Evolutionary conservation across 2,329 filamentous ascomycete genomes (phyloP).

Genomic region (Arthroderma uncinatum): DNA sequence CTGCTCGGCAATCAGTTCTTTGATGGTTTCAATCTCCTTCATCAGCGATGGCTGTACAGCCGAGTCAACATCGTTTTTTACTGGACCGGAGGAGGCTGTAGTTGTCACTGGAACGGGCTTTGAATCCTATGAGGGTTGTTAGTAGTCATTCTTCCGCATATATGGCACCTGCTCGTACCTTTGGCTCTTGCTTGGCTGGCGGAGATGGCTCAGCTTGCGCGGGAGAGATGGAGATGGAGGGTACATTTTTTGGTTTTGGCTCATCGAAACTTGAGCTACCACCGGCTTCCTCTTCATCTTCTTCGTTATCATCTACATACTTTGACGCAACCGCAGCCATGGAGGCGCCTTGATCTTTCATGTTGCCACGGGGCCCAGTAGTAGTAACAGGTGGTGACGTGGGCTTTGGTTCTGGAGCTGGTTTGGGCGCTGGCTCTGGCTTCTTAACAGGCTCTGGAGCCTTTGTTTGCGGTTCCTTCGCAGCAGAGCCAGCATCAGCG

Average conservation of each 20-base stretch:
- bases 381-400: conserved; percentile 22
- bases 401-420: conserved; percentile 26
- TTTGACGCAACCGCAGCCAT: conserved; percentile 77
- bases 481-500: conserved; percentile 41
- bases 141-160: background rate
- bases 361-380: conserved; percentile 25
- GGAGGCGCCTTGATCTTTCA: conserved; percentile 77
- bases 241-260: conserved; percentile 58
- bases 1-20: conserved; percentile 63
- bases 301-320: conserved; percentile 67
- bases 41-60: conserved; percentile 43
- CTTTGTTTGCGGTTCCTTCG: conserved; percentile 22
- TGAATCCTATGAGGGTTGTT: background rate
- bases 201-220: conserved; percentile 13
- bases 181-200: conserved; percentile 4
- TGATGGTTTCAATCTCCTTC: conserved; percentile 63
- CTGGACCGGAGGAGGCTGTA: background rate
- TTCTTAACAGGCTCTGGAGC: conserved; percentile 27
- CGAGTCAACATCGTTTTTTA: background rate
- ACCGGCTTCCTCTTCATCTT: conserved; percentile 42
- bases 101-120: background rate
- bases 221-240: conserved; percentile 22
- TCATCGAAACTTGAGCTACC: conserved; percentile 81
- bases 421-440: conserved; percentile 33
- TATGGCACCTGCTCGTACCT: background rate